Evolutionary conservation across 106 monocot species (phyloP).

Genomic region (Posidonia australis): DNA sequence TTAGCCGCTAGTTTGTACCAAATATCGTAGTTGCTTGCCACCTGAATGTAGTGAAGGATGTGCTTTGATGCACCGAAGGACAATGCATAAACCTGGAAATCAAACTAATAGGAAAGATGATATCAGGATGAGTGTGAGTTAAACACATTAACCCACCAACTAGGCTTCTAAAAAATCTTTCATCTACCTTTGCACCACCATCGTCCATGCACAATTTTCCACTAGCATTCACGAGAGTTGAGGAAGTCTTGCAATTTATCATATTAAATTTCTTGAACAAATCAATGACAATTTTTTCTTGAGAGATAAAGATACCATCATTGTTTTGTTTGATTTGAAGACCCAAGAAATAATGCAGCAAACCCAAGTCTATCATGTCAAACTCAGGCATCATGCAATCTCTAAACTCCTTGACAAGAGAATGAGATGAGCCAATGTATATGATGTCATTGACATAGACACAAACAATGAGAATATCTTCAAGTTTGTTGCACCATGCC

Average conservation of each 20-base stretch:
- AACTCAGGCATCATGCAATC: neutral
- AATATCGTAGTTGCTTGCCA: neutral
- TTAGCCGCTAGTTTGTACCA: neutral
- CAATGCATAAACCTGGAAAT: constrained; percentile 1
- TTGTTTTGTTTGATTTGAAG: neutral
- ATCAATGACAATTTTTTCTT: neutral
- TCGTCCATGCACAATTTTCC: neutral
- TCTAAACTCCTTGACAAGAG: neutral
- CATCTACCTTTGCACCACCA: neutral
- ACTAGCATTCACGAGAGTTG: neutral
- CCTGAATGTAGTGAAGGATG: neutral
- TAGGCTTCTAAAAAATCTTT: neutral
- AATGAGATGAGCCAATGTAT: neutral
- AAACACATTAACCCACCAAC: neutral
- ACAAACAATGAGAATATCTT: neutral
- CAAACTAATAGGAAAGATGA: neutral
- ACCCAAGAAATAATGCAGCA: neutral
- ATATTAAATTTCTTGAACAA: neutral
- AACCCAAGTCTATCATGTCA: neutral
- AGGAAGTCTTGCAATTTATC: too few relatives aligned
- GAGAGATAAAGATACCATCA: neutral
- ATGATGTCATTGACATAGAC: neutral
- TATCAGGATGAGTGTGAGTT: neutral
- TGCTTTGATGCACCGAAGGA: neutral
- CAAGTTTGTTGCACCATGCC: neutral